Conservation (phyloP, 768 basidiomycete species). For the Bullera alba region DNA sequence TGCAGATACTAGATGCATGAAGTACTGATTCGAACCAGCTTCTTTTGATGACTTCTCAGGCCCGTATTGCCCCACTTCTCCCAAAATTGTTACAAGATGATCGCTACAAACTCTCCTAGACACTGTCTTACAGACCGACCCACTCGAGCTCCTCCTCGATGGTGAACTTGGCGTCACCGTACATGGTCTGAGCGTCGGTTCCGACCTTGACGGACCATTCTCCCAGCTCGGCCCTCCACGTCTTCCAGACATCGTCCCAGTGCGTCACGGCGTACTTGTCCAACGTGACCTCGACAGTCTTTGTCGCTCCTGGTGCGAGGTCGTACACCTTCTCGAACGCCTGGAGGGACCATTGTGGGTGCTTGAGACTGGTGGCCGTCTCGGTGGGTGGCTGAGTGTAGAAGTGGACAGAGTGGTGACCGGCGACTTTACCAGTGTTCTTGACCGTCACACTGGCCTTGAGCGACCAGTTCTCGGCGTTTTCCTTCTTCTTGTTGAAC, state of each 20-base stretch:
- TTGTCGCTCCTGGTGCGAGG: slow-evolving; percentile 41
- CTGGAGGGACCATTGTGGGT: slow-evolving; percentile 49
- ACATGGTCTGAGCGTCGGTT: slow-evolving; percentile 26
- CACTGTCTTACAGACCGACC: slow-evolving; percentile 24
- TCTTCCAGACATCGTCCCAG: slow-evolving; percentile 33
- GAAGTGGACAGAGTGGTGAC: slow-evolving; percentile 62
- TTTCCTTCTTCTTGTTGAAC: background rate
- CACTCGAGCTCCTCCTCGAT: slow-evolving; percentile 37
- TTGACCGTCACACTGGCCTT: slow-evolving; percentile 45
- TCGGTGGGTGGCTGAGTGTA: slow-evolving; percentile 51
- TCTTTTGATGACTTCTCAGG: no score
- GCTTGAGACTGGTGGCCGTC: slow-evolving; percentile 21
- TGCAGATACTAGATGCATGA: no score
- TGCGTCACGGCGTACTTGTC: slow-evolving; percentile 44
- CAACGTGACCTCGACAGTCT: slow-evolving; percentile 38
- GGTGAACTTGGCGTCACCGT: slow-evolving; percentile 24
- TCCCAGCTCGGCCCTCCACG: slow-evolving; percentile 29
- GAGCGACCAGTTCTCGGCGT: slow-evolving; percentile 23
- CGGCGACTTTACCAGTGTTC: slow-evolving; percentile 55
- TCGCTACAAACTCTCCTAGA: background rate
- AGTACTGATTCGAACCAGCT: no score
- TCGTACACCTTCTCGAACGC: slow-evolving; percentile 49
- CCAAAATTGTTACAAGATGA: no score
- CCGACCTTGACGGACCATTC: slow-evolving; percentile 35
- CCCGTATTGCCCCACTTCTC: no score